Conservation (phyloP, 345 rosid species). For the Corchorus olitorius region DNA sequence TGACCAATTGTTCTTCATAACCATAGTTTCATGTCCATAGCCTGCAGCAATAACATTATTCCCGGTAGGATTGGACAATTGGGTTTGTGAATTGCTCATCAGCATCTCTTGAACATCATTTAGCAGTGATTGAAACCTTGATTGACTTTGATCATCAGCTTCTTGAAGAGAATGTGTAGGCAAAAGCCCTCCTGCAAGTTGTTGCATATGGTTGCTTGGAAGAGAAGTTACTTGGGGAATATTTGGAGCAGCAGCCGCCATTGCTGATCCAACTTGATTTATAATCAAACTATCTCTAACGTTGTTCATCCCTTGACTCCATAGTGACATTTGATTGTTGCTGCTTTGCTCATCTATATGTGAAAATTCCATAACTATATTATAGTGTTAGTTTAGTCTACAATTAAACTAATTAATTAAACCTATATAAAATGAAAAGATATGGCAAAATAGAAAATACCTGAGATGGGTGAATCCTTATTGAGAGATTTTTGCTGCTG, state of each 20-base stretch:
- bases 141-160: neutral
- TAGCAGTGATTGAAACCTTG: neutral
- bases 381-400: neutral
- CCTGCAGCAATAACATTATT: neutral
- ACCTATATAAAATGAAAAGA: neutral
- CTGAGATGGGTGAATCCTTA: neutral
- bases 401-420: neutral
- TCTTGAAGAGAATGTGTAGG: neutral
- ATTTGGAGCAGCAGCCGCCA: neutral
- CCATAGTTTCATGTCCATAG: neutral
- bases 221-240: neutral
- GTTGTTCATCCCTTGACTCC: neutral
- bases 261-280: slow-evolving; percentile 1
- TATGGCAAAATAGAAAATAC: neutral
- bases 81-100: neutral
- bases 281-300: neutral
- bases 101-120: neutral
- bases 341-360: neutral
- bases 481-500: neutral
- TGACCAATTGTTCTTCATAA: neutral
- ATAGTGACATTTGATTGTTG: neutral
- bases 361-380: slow-evolving; percentile 9
- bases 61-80: neutral
- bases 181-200: too few relatives aligned
- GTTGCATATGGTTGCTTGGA: neutral